phyloP scores from a whole-genome alignment of 106 monocot genomes.

The Dioscorea dumetorum region DNA sequence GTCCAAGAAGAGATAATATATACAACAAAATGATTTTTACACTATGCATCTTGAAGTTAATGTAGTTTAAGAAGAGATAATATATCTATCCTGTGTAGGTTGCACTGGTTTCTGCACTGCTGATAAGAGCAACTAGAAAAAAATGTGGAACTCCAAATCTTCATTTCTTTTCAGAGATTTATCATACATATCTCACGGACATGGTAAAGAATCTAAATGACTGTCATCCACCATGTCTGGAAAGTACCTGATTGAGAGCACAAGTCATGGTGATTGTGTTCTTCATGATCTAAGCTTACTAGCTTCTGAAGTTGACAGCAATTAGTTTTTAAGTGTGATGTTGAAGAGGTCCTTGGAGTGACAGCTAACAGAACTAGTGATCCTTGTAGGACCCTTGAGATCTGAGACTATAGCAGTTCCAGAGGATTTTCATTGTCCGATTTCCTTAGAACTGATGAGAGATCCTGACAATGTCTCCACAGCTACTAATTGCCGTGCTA shows the following conservation, averaged over 20 bases:
- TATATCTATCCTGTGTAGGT: slow-evolving; percentile 15
- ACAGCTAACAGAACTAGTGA: slow-evolving; percentile 3
- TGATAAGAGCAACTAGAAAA: slow-evolving; percentile 57
- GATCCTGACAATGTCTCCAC: slow-evolving; percentile 76
- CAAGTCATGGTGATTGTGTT: slow-evolving; percentile 11
- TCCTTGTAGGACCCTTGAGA: slow-evolving; percentile 11
- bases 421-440: slow-evolving; percentile 65
- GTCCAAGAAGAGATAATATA: slow-evolving; percentile 87
- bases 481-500: not conserved
- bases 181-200: slow-evolving; percentile 16
- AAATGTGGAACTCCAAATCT: slow-evolving; percentile 29
- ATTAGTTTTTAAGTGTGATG: slow-evolving; percentile 23
- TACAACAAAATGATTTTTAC: not conserved
- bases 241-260: slow-evolving; percentile 1
- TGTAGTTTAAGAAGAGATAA: not conserved
- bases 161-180: slow-evolving; percentile 50
- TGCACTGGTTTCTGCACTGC: slow-evolving; percentile 54
- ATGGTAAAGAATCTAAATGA: slow-evolving; percentile 14
- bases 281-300: slow-evolving; percentile 24
- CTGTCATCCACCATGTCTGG: slow-evolving; percentile 6
- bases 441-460: slow-evolving; percentile 67
- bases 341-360: slow-evolving; percentile 23
- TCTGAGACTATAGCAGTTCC: slow-evolving; percentile 39
- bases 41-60: not conserved
- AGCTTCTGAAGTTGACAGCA: slow-evolving; percentile 41